Conservation (phyloP, 495 filamentous ascomycete species). For the Friedmanniomyces endolithicus region DNA sequence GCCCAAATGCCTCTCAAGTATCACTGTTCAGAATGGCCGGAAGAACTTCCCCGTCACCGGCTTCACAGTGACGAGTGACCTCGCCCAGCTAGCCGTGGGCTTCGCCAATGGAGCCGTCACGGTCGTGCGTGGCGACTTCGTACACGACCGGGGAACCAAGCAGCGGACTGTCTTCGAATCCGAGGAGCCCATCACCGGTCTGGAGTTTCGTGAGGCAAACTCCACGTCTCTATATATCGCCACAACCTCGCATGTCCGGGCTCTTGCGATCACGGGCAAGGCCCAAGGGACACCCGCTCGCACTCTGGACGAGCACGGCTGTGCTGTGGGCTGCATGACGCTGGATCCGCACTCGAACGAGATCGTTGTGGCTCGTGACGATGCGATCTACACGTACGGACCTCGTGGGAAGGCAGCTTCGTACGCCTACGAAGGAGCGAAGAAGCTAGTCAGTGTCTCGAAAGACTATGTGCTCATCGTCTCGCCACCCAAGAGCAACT, state of each 20-base stretch:
- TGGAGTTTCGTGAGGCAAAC: constrained; percentile 58
- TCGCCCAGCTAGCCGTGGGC: constrained; percentile 84
- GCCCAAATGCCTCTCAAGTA: constrained; percentile 72
- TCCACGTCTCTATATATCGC: constrained; percentile 76
- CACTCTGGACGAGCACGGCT: constrained; percentile 76
- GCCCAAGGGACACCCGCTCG: constrained; percentile 82
- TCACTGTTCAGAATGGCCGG: constrained; percentile 78
- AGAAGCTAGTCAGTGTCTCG: constrained; percentile 68
- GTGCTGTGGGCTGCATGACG: constrained; percentile 86
- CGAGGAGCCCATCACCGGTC: constrained; percentile 87
- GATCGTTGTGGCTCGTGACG: constrained; percentile 79
- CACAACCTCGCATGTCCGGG: constrained; percentile 79
- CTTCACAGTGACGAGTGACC: constrained; percentile 70
- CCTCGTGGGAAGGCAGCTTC: constrained; percentile 72
- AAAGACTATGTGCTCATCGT: constrained; percentile 80
- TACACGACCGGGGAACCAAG: constrained; percentile 90
- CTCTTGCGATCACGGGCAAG: constrained; percentile 69
- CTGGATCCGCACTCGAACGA: constrained; percentile 66
- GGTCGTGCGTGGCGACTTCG: constrained; percentile 82
- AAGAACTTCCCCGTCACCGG: constrained; percentile 90
- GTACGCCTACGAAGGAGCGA: constrained; percentile 80
- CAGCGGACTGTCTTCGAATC: constrained; percentile 94
- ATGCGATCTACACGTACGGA: constrained; percentile 90
- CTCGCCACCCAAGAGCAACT: constrained; percentile 56
- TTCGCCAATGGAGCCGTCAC: constrained; percentile 94